Percentiles rank a stretch among this genome's conserved stretches.
Conservation (phyloP, 2,329 filamentous ascomycete species). For the Epicoccum nigrum region DNA sequence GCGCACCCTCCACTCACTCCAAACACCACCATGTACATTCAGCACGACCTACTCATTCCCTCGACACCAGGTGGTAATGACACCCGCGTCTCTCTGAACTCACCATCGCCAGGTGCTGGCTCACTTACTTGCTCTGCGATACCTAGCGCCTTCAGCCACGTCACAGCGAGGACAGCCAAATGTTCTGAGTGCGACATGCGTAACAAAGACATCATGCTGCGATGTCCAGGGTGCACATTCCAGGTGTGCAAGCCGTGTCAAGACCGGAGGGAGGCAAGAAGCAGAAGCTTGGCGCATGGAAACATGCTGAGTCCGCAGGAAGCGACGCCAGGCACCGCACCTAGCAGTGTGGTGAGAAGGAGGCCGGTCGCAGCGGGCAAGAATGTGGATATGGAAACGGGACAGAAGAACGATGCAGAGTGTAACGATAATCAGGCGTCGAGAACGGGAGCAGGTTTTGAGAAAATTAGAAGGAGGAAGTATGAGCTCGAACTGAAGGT, state of each 20-base stretch:
- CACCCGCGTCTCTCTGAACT: conserved; percentile 1
- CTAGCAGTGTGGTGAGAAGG: conserved; percentile 4
- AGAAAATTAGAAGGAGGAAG: not conserved
- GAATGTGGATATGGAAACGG: not conserved
- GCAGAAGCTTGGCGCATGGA: conserved; percentile 32
- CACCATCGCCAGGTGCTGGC: conserved; percentile 20
- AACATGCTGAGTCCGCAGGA: conserved; percentile 20
- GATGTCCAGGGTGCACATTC: conserved; percentile 44
- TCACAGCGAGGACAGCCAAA: conserved; percentile 46
- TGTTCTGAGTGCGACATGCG: conserved; percentile 45
- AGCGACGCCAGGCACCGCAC: conserved; percentile 1
- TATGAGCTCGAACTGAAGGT: not conserved
- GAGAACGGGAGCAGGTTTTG: not conserved
- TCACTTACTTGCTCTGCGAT: conserved; percentile 24
- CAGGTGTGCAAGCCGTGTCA: conserved; percentile 42
- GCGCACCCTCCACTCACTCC: not conserved
- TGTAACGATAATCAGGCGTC: too few relatives aligned
- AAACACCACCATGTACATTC: not conserved
- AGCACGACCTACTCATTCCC: conserved; percentile 2
- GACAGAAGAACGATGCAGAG: not conserved
- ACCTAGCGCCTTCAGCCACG: conserved; percentile 25
- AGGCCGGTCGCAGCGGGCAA: not conserved
- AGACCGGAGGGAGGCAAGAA: conserved; percentile 14
- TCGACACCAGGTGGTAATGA: conserved; percentile 4
- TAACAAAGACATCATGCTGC: conserved; percentile 38